phyloP scores from a whole-genome alignment of 192 early-diverging fungal species.

The Geranomyces michiganensis region DNA sequence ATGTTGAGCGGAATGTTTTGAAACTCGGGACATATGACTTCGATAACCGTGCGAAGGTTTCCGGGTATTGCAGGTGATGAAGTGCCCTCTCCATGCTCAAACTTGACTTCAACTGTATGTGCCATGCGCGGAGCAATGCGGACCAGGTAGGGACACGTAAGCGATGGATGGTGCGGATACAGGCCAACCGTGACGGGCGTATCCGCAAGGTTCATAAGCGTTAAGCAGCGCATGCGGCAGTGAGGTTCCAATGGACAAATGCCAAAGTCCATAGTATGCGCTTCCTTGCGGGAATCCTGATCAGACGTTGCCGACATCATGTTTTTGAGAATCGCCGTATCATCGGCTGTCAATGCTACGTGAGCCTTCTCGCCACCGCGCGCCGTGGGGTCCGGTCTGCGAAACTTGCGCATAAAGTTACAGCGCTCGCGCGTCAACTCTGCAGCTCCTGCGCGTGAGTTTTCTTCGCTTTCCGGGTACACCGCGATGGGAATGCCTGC shows the following conservation, averaged over 20 bases:
- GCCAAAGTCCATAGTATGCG: slow-evolving; percentile 63
- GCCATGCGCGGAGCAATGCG: slow-evolving; percentile 59
- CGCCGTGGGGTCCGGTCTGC: slow-evolving; percentile 28
- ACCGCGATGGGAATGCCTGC: slow-evolving; percentile 63
- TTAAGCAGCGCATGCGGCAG: slow-evolving; percentile 51
- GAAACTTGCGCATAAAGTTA: slow-evolving; percentile 58
- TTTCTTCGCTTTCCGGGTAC: slow-evolving; percentile 55
- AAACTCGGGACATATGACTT: slow-evolving; percentile 66
- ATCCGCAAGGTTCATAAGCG: slow-evolving; percentile 58
- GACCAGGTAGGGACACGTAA: slow-evolving; percentile 57
- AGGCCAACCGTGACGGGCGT: slow-evolving; percentile 51
- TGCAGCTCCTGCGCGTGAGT: slow-evolving; percentile 50
- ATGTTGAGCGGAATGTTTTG: slow-evolving; percentile 58
- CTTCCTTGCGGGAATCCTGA: slow-evolving; percentile 40
- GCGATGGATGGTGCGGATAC: slow-evolving; percentile 50
- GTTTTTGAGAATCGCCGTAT: slow-evolving; percentile 54
- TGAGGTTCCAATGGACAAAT: slow-evolving; percentile 39
- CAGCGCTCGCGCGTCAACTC: slow-evolving; percentile 57
- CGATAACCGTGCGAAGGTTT: slow-evolving; percentile 53
- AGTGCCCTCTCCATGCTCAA: slow-evolving; percentile 34
- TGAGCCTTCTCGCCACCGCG: slow-evolving; percentile 42
- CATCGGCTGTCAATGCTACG: slow-evolving; percentile 46
- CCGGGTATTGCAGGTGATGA: slow-evolving; percentile 29
- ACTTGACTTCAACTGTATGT: slow-evolving; percentile 56
- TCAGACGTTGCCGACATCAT: slow-evolving; percentile 59